Base-by-base conservation (phyloP, 495 filamentous ascomycete genomes). In the Talaromyces trachyspermus region DNA sequence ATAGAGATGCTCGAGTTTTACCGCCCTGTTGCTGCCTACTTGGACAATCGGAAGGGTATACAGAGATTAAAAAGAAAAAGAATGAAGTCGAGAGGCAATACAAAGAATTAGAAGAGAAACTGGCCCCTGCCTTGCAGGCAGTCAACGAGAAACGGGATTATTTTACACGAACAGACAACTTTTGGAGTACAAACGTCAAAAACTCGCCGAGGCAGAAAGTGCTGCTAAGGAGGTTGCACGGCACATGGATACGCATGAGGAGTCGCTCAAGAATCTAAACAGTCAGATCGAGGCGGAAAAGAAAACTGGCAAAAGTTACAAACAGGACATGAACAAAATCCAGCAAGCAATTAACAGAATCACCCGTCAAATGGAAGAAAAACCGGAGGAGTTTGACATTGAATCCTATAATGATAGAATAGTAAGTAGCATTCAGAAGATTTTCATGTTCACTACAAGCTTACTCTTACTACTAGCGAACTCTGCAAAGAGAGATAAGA, bases 111-210 rank as follows among this genome's bases (percentile, higher is more conserved):
- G 62, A 85, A 53, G 39, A 65, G 0, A 76, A 84, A 18, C 69
- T 83, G 2, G 80, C 78, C 20, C 92, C 92, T 43, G 75, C 80
- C 1, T 54, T 95, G 44, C 54, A 72, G 53, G 78, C 80, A 2
- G 75, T 86, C 23, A 81, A 79, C 43, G 58, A 58, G 11, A 95
- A 91, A 60, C 64, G 84, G 50, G 59, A 63, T 9, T 92, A 92
- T 50, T 58, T 60, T 42, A 46, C 55, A 33, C 58, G 68, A 48
- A 49, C 80, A 58, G 64, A 65, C 47, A 42, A 57, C 49, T 79
- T 81, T 4, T 77, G 5, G 61, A 61, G 5, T 65, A 66, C 37
- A 75, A 81, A 36, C 75, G 75, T 50, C 61, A 58, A n/a, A 59
- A 62, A 2, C 52, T 83, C 15, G 71, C 72, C 8, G 53, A 66